Evolutionary conservation across 1,284 basidiomycete genomes (phyloP).

Genomic region (Ganoderma boninense): DNA sequence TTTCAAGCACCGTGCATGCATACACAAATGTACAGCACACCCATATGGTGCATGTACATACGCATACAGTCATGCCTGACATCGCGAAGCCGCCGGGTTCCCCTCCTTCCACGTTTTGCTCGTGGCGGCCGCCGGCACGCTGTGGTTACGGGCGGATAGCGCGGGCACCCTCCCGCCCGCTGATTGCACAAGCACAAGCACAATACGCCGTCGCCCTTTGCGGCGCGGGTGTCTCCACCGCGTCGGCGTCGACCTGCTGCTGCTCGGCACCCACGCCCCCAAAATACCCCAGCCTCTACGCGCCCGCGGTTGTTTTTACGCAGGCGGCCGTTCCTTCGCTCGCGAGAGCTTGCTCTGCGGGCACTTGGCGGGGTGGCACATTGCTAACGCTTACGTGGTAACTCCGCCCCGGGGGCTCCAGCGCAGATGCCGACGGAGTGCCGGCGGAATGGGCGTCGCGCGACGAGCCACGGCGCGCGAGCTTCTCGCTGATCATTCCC

Average conservation of each 20-base stretch:
- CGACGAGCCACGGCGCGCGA: neutral
- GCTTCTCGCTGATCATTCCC: neutral
- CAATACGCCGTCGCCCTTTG: neutral
- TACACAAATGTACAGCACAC: neutral
- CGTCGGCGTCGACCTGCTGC: neutral
- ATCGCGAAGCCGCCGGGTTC: neutral
- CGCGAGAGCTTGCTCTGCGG: neutral
- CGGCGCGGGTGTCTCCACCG: neutral
- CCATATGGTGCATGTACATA: neutral
- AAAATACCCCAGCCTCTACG: constrained; percentile 20
- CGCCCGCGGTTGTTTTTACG: neutral
- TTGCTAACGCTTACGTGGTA: neutral
- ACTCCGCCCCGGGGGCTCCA: constrained; percentile 1
- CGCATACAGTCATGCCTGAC: neutral
- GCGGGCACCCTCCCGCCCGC: neutral
- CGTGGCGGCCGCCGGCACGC: neutral
- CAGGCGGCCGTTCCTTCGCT: neutral
- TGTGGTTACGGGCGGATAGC: constrained; percentile 11
- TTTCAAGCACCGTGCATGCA: neutral
- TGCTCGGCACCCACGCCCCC: constrained; percentile 25
- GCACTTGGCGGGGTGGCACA: neutral
- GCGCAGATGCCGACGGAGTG: constrained; percentile 11
- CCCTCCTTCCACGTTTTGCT: neutral
- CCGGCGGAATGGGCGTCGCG: constrained; percentile 11
- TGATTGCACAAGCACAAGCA: too few relatives aligned